Evolutionary conservation across 345 rosid genomes (phyloP).

Genomic region (Populus tremula): DNA sequence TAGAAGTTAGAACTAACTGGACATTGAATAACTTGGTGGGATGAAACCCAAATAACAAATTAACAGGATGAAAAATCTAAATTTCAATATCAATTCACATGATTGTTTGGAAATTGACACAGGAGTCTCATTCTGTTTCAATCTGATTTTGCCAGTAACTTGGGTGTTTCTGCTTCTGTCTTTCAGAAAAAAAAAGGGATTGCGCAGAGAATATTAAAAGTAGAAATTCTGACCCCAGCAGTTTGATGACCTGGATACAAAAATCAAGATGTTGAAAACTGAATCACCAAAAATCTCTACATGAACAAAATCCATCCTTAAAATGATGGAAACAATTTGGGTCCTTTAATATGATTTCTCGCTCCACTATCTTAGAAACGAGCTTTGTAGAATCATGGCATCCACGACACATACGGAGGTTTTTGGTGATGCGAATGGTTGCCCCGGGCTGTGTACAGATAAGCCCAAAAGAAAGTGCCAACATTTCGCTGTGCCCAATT

Average conservation of each 20-base stretch:
- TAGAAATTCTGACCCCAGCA: neutral
- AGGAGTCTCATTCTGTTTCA: neutral
- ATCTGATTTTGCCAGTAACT: neutral
- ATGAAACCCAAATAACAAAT: neutral
- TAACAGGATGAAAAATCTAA: neutral
- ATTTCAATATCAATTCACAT: neutral
- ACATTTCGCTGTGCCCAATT: constrained; percentile 53
- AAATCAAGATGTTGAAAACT: neutral
- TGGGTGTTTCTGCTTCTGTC: neutral
- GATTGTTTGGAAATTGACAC: neutral
- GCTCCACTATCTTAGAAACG: constrained; percentile 33
- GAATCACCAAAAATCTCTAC: constrained; percentile 33
- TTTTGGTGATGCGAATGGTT: constrained; percentile 42
- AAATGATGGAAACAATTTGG: constrained; percentile 43
- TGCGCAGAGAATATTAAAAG: neutral
- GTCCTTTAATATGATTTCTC: constrained; percentile 49
- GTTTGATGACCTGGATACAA: neutral
- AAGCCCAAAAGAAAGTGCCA: constrained; percentile 52
- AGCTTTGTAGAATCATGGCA: constrained; percentile 41
- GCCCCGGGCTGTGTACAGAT: constrained; percentile 34
- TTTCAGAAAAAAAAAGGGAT: neutral
- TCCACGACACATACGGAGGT: constrained; percentile 32
- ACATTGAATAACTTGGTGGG: neutral
- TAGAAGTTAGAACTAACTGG: neutral
- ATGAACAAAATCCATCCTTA: constrained; percentile 32